Evolutionary conservation across 257 asterid genomes (phyloP).

Genomic region (Pogostemon cablin): DNA sequence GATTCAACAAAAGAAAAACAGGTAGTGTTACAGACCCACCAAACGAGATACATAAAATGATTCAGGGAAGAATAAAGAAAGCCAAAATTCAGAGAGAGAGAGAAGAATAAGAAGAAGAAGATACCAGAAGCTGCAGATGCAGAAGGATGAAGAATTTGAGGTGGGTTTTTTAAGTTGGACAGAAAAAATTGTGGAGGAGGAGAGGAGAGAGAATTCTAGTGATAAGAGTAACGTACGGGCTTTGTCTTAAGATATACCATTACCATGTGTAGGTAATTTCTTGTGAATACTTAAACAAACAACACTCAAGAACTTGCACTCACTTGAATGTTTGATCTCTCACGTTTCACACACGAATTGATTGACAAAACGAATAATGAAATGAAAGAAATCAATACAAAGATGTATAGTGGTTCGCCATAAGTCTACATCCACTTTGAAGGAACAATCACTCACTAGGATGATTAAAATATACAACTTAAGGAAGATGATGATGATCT

Average conservation of each 20-base stretch:
- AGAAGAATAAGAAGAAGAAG: slow-evolving; percentile 2
- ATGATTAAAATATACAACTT: too few relatives aligned
- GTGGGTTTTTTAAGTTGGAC: slow-evolving; percentile 6
- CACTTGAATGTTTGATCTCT: too few relatives aligned
- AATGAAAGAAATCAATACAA: too few relatives aligned
- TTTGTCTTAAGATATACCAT: not conserved
- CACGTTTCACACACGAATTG: too few relatives aligned
- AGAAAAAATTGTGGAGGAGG: not conserved
- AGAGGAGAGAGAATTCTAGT: slow-evolving; percentile 15
- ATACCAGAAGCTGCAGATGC: slow-evolving; percentile 30
- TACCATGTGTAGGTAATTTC: not conserved
- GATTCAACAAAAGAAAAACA: not conserved
- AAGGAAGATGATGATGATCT: too few relatives aligned
- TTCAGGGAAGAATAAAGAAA: not conserved
- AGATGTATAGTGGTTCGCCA: too few relatives aligned
- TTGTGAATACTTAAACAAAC: too few relatives aligned
- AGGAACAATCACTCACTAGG: too few relatives aligned
- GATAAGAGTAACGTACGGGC: slow-evolving; percentile 23
- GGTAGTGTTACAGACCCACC: not conserved
- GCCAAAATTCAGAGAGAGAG: not conserved
- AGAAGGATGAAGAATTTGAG: slow-evolving; percentile 26
- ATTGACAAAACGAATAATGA: too few relatives aligned
- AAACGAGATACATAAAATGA: not conserved
- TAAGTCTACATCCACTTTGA: too few relatives aligned
- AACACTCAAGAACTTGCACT: too few relatives aligned